These are phyloP conservation scores for Dipodascus albidus DNA, from an alignment of 805 yeast species.

Conservation along the genomic window DNA sequence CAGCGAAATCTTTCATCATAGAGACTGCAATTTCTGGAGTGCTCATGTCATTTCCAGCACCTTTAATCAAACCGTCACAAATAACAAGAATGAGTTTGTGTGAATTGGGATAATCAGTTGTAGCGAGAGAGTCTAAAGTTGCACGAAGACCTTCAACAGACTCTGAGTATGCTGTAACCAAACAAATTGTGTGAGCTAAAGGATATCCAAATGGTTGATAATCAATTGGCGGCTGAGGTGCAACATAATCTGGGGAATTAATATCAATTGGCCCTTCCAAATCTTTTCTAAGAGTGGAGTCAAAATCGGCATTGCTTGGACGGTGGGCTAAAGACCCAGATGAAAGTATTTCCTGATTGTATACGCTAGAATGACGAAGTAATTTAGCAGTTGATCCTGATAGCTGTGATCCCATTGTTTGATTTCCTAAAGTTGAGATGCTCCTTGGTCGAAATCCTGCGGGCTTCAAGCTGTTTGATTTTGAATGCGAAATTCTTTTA, in stretches of 20 bases:
- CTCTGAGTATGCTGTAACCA: constrained; percentile 93
- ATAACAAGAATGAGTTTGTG: constrained; percentile 77
- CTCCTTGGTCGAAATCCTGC: constrained; percentile 4
- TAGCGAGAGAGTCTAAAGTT: constrained; percentile 85
- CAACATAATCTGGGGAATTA: constrained; percentile 43
- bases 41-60: constrained; percentile 77
- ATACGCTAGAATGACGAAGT: constrained; percentile 10
- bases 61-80: constrained; percentile 92
- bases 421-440: constrained; percentile 24
- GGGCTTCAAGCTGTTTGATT: constrained; percentile 2
- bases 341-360: constrained; percentile 4
- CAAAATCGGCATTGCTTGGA: constrained; percentile 1
- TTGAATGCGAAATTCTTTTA: constrained; percentile 3
- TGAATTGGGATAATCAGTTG: constrained; percentile 91
- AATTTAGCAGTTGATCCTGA: constrained; percentile 24
- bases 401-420: constrained; percentile 20
- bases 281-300: neutral
- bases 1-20: constrained; percentile 73
- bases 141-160: constrained; percentile 77
- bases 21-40: constrained; percentile 85
- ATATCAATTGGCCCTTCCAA: neutral
- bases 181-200: constrained; percentile 56
- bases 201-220: constrained; percentile 84
- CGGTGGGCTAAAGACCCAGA: constrained; percentile 6
- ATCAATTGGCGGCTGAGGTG: constrained; percentile 83